phyloP scores from a whole-genome alignment of 2,329 filamentous ascomycete genomes.

The Pyrenophora teres region DNA sequence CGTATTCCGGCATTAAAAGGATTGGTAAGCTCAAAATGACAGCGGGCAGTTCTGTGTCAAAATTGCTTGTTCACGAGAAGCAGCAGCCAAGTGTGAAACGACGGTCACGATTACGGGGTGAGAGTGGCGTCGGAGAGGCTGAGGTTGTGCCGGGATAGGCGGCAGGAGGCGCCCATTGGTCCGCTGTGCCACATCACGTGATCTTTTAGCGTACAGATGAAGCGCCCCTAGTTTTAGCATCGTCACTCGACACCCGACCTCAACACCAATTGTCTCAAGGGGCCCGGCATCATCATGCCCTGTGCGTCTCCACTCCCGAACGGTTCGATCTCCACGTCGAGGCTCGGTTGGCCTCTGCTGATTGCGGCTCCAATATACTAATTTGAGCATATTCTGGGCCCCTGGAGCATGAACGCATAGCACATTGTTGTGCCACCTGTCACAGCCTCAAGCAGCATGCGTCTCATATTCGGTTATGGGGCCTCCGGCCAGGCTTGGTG shows the following conservation, averaged over 20 bases:
- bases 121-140: slow-evolving; percentile 12
- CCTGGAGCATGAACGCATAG: slow-evolving; percentile 35
- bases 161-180: slow-evolving; percentile 25
- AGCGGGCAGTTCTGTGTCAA: slow-evolving; percentile 15
- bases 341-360: slow-evolving; percentile 32
- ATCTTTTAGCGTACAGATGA: slow-evolving; percentile 16
- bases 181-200: slow-evolving; percentile 12
- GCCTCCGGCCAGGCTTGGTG: slow-evolving; percentile 32
- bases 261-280: slow-evolving; percentile 50
- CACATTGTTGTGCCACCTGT: slow-evolving; percentile 31
- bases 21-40: neutral
- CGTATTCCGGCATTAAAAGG: too few relatives aligned
- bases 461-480: slow-evolving; percentile 42
- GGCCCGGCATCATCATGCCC: slow-evolving; percentile 34
- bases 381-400: slow-evolving; percentile 27
- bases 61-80: slow-evolving; percentile 10
- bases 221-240: slow-evolving; percentile 35
- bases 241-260: slow-evolving; percentile 27
- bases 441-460: slow-evolving; percentile 38
- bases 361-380: slow-evolving; percentile 22
- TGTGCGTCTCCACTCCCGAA: slow-evolving; percentile 16
- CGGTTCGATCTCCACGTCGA: slow-evolving; percentile 18
- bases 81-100: neutral
- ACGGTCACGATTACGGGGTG: neutral
- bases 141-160: slow-evolving; percentile 11